These are phyloP conservation scores for Didymosphaeria variabile DNA, from an alignment of 2,329 filamentous ascomycete species.

Conservation along the genomic window DNA sequence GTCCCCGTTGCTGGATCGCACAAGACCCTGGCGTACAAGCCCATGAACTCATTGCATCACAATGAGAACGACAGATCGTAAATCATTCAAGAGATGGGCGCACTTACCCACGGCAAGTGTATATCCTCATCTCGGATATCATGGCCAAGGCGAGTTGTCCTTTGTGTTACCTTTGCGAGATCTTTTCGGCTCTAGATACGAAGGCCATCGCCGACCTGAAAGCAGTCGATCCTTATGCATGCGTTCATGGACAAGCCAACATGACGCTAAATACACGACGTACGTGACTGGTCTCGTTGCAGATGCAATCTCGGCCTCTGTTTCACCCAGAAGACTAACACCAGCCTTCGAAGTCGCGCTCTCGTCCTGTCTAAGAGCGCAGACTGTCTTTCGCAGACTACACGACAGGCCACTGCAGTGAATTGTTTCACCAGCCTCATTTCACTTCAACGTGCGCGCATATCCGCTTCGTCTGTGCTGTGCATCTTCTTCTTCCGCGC, in stretches of 20 bases:
- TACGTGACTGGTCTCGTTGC: neutral
- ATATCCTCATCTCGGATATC: neutral
- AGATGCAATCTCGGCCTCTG: neutral
- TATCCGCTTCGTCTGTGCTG: slow-evolving; percentile 2
- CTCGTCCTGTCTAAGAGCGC: neutral
- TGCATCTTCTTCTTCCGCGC: neutral
- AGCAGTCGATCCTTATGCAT: neutral
- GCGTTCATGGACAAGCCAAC: neutral
- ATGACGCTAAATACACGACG: neutral
- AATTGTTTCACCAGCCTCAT: neutral
- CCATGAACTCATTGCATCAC: neutral
- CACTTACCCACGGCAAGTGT: neutral
- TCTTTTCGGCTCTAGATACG: neutral
- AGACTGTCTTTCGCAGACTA: neutral
- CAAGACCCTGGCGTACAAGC: slow-evolving; percentile 10
- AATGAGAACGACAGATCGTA: neutral
- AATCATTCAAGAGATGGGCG: neutral
- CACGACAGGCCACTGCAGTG: slow-evolving; percentile 1
- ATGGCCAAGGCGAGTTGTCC: neutral
- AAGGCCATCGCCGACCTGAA: neutral
- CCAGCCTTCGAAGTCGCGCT: neutral
- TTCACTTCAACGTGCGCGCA: neutral
- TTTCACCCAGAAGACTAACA: neutral
- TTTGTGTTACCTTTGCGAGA: neutral
- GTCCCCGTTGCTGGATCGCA: neutral